These are phyloP conservation scores for Bacterosira constricta DNA, from an alignment of 108 stramenopile species.

Conservation along the genomic window DNA sequence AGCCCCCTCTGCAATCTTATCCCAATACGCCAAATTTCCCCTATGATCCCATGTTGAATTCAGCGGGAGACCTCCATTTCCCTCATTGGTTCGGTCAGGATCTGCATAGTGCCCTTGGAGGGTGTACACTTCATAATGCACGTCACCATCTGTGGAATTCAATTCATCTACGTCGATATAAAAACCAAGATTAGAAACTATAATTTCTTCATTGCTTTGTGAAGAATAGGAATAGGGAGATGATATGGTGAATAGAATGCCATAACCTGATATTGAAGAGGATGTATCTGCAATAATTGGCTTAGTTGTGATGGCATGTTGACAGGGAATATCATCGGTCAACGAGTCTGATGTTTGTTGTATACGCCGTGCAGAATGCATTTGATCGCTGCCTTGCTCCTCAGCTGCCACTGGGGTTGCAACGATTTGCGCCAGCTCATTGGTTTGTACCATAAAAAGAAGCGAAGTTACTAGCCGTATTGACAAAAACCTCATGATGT, in stretches of 20 bases:
- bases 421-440: no score
- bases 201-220: background rate
- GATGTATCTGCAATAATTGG: no score
- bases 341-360: no score
- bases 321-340: background rate
- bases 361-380: no score
- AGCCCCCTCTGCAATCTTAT: slow-evolving; percentile 2
- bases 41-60: slow-evolving; percentile 22
- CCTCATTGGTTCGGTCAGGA: slow-evolving; percentile 6
- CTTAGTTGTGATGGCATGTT: background rate
- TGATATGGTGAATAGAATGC: slow-evolving; percentile 25
- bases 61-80: slow-evolving; percentile 11
- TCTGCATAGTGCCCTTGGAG: slow-evolving; percentile 27
- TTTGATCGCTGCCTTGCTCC: no score
- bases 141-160: background rate
- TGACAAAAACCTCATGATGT: no score
- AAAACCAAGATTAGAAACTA: slow-evolving; percentile 20
- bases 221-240: background rate
- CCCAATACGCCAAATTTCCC: slow-evolving; percentile 22
- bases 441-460: no score
- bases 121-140: slow-evolving; percentile 28
- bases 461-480: no score
- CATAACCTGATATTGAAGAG: slow-evolving; percentile 5
- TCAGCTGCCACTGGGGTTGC: no score
- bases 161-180: slow-evolving; percentile 10